Evolutionary conservation across 2,329 filamentous ascomycete species (phyloP).

Genomic region (Aspergillus puulaauensis): DNA sequence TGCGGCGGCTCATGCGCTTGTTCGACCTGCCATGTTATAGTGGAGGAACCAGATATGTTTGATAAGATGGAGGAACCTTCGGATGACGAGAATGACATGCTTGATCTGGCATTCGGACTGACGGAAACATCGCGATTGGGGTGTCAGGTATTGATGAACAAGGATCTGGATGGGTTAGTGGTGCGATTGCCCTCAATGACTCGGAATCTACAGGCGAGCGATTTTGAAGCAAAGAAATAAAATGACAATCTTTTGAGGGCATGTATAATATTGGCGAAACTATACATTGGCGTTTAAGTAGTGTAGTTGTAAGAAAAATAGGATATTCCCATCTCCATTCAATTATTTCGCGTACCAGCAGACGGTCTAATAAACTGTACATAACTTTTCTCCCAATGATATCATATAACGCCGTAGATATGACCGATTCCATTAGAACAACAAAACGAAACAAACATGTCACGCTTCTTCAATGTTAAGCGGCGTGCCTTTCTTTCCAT

Average conservation of each 20-base stretch:
- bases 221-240: slow-evolving; percentile 63
- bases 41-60: slow-evolving; percentile 70
- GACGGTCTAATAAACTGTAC: slow-evolving; percentile 25
- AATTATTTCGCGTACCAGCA: slow-evolving; percentile 14
- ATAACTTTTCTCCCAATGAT: slow-evolving; percentile 25
- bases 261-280: slow-evolving; percentile 14
- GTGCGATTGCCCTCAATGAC: slow-evolving; percentile 92
- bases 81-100: slow-evolving; percentile 84
- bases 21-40: slow-evolving; percentile 89
- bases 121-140: slow-evolving; percentile 83
- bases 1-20: slow-evolving; percentile 94
- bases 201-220: slow-evolving; percentile 90
- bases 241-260: not conserved
- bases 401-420: slow-evolving; percentile 33
- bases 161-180: slow-evolving; percentile 80
- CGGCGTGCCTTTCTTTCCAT: slow-evolving; percentile 54
- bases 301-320: slow-evolving; percentile 13
- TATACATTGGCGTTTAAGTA: slow-evolving; percentile 4
- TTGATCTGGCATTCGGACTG: slow-evolving; percentile 85
- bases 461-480: slow-evolving; percentile 46
- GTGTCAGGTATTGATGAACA: slow-evolving; percentile 89
- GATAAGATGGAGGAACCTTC: slow-evolving; percentile 76
- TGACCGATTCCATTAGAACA: slow-evolving; percentile 21
- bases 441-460: slow-evolving; percentile 10
- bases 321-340: slow-evolving; percentile 29